Evolutionary conservation across 805 yeast species (phyloP).

Genomic region (Ogataea wickerhamii): DNA sequence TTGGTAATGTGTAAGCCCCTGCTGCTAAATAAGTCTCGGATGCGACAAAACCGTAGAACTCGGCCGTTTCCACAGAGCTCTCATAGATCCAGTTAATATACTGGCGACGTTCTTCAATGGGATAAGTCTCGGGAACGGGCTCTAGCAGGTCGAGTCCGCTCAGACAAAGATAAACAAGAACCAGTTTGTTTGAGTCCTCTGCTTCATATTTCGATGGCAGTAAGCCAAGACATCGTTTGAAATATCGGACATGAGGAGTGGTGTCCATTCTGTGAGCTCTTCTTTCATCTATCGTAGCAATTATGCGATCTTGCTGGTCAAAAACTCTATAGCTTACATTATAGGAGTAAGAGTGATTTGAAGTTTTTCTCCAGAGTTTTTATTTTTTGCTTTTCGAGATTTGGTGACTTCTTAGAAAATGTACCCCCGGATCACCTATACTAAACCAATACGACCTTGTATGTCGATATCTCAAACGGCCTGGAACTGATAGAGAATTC

Average conservation of each 20-base stretch:
- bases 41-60: constrained; percentile 52
- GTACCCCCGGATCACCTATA: background rate
- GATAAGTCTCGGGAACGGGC: constrained; percentile 27
- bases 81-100: constrained; percentile 43
- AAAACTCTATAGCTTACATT: too few species aligned
- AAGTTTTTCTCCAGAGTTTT: too few species aligned
- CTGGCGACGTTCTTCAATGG: constrained; percentile 25
- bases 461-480: constrained; percentile 78
- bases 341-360: too few species aligned
- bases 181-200: constrained; percentile 66
- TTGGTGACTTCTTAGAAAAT: background rate
- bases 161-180: constrained; percentile 68
- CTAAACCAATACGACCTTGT: constrained; percentile 40
- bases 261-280: too few species aligned
- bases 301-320: too few species aligned
- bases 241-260: constrained; percentile 31
- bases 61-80: constrained; percentile 39
- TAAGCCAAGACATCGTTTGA: constrained; percentile 28
- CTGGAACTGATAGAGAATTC: constrained; percentile 44
- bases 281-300: too few species aligned
- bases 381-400: too few species aligned
- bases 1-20: constrained; percentile 53
- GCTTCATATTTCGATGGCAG: constrained; percentile 49
- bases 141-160: constrained; percentile 52
- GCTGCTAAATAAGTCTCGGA: constrained; percentile 42